Percentiles rank a stretch among this genome's conserved stretches.
Evolutionary conservation across 129 eudicot species (phyloP).

Genomic region (Cynara cardunculus): DNA sequence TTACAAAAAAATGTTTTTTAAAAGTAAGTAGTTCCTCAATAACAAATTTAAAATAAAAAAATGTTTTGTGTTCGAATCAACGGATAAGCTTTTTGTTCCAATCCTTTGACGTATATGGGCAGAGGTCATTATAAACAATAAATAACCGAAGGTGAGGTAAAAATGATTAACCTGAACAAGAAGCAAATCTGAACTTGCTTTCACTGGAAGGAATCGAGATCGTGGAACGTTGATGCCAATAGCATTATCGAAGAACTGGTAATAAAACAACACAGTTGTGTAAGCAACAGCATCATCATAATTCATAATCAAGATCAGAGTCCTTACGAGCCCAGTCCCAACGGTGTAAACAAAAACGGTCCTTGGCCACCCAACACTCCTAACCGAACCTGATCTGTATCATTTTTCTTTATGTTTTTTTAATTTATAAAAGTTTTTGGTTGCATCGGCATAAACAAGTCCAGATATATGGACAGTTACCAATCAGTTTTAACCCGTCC

Average conservation of each 20-base stretch:
- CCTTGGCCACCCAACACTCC: too few relatives aligned
- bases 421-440: neutral
- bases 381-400: neutral
- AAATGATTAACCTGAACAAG: constrained; percentile 61
- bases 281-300: neutral
- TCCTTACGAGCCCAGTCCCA: neutral
- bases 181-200: constrained; percentile 80
- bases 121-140: neutral
- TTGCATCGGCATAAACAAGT: neutral
- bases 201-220: constrained; percentile 81
- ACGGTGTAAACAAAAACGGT: neutral
- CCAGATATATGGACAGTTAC: neutral
- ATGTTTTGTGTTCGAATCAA: too few relatives aligned
- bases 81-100: too few relatives aligned
- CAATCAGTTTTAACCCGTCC: neutral
- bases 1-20: too few relatives aligned
- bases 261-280: neutral
- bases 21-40: too few relatives aligned
- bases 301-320: neutral
- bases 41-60: too few relatives aligned
- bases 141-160: neutral
- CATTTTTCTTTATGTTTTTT: neutral
- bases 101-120: too few relatives aligned
- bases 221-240: constrained; percentile 77
- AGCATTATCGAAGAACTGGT: constrained; percentile 66